Base-by-base conservation (phyloP, 495 filamentous ascomycete genomes). In the Daldinia decipiens region DNA sequence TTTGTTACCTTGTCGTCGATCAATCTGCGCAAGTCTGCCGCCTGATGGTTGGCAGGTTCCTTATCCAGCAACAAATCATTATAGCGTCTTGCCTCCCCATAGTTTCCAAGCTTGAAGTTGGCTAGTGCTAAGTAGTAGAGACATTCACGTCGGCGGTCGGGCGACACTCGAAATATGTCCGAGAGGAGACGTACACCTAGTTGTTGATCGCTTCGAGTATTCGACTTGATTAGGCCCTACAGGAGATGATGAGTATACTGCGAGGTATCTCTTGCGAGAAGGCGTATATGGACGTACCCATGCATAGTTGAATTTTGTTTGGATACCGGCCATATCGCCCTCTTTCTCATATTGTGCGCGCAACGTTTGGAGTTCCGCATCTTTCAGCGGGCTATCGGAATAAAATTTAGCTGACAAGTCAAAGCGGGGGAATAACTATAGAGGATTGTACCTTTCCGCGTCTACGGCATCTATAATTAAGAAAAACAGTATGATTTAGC, bases 261-360 rank as follows among this genome's bases (percentile, higher is more conserved):
- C 56, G 13, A 17, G 24, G 26, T 31, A 13, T 26, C 12, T 13
- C 21, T 51, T 13, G 40, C 65, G 29, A 19, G 55, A 47, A 12
- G 24, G 7, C 29, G 5, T 60, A n/a, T 21, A 52, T 29, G 17
- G 45, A 63, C 85, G 45, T 84, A 96, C 93, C 95, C 95, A 99
- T 75, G 96, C 95, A 79, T 93, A 98, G 88, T 99, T 99, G 88
- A 99, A 99, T 79, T 98, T 98, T 51, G 95, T 99, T 79, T 99
- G 95, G 29, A 99, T 88, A 51, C 94, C 93, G 15, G 97, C 96
- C 81, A 95, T 97, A 72, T 94, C 91, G 64, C 95, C 95, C 79
- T 99, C 95, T 79, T 95, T 94, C 77, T 98, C 93, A 79, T 94
- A 99, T 80, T 98, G 95, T 59, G 91, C 83, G 61, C 94, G 92